Percentiles rank a stretch among this genome's conserved stretches.
Conservation (phyloP, 495 filamentous ascomycete genomes). For the Letharia columbiana region DNA sequence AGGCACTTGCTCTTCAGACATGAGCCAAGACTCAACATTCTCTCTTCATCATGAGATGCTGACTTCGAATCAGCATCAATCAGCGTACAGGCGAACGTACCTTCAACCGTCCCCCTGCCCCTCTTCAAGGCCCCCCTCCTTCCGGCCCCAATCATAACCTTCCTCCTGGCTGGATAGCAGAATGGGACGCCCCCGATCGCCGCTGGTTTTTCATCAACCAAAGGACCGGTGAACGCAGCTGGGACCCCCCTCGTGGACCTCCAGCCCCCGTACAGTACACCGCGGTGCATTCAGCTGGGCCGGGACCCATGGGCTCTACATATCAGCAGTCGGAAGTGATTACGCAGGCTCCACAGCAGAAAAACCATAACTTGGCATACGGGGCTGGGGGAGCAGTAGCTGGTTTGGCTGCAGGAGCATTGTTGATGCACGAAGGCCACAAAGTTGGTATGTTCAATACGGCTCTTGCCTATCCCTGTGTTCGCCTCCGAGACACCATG, state of each 20-base stretch:
- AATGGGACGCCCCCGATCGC: constrained; percentile 2
- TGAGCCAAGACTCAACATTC: neutral
- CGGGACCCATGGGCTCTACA: constrained; percentile 2
- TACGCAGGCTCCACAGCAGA: neutral
- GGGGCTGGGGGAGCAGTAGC: constrained; percentile 1
- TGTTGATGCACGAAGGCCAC: constrained; percentile 4
- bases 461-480: neutral
- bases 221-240: neutral
- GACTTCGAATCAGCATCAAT: neutral
- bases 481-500: neutral
- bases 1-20: neutral
- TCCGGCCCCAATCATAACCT: constrained; percentile 1
- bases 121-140: neutral
- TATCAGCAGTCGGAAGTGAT: constrained; percentile 5
- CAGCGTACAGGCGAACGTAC: constrained; percentile 3
- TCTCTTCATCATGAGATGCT: neutral
- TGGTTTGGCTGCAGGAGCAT: constrained; percentile 1
- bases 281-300: neutral
- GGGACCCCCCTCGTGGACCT: neutral
- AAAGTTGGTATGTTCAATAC: neutral
- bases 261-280: neutral
- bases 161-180: neutral
- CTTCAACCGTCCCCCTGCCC: neutral
- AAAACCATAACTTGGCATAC: neutral
- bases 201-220: constrained; percentile 6